Evolutionary conservation across 1,139 yeast species (phyloP).

Genomic region (Arxiozyma slooffiae): DNA sequence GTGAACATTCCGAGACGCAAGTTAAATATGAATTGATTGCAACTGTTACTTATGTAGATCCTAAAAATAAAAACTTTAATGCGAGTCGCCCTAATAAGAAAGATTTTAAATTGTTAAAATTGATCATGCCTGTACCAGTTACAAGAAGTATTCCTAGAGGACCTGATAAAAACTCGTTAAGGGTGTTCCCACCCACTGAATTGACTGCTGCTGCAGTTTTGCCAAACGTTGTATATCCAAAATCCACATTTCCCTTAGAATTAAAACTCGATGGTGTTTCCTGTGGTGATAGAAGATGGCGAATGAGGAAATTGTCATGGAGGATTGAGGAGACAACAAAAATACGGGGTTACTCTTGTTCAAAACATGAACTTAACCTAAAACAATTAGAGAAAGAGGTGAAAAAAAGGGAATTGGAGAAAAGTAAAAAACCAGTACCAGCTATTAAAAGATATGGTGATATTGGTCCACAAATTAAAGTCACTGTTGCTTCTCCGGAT

Average conservation of each 20-base stretch:
- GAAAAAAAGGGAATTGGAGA: slow-evolving; percentile 27
- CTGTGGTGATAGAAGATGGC: slow-evolving; percentile 63
- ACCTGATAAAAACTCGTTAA: slow-evolving; percentile 72
- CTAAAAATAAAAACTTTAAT: slow-evolving; percentile 4
- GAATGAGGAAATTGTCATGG: slow-evolving; percentile 86
- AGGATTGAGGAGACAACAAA: slow-evolving; percentile 74
- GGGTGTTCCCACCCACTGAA: slow-evolving; percentile 94
- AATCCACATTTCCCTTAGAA: slow-evolving; percentile 75
- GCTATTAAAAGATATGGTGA: slow-evolving; percentile 33
- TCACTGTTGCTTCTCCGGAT: slow-evolving; percentile 24
- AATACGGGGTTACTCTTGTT: slow-evolving; percentile 50
- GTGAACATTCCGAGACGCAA: slow-evolving; percentile 44
- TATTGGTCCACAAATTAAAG: slow-evolving; percentile 33
- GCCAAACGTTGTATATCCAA: slow-evolving; percentile 85
- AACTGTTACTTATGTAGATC: slow-evolving; percentile 39
- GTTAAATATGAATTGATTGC: slow-evolving; percentile 73
- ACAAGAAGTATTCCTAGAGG: slow-evolving; percentile 72
- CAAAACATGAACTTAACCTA: slow-evolving; percentile 43
- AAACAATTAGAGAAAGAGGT: slow-evolving; percentile 40
- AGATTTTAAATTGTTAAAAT: slow-evolving; percentile 30
- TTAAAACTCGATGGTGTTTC: slow-evolving; percentile 72
- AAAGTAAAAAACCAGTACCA: slow-evolving; percentile 20
- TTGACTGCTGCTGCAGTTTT: slow-evolving; percentile 77
- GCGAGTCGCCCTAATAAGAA: slow-evolving; percentile 18
- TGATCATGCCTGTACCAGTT: slow-evolving; percentile 62